Base-by-base conservation (phyloP, 2,329 filamentous ascomycete species). In the Talaromyces islandicus region DNA sequence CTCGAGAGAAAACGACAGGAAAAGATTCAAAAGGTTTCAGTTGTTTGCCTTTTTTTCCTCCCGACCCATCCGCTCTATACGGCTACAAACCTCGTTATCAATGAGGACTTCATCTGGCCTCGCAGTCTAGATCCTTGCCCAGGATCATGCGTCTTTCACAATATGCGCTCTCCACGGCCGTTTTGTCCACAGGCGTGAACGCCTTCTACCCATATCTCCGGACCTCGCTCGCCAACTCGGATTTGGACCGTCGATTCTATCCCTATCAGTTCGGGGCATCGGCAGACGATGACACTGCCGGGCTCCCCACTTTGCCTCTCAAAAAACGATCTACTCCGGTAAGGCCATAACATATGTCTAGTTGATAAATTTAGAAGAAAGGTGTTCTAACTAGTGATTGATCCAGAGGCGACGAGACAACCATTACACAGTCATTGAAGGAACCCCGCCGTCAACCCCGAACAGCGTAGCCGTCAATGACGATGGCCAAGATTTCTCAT, bases 401-500 rank as follows among this genome's bases (percentile, higher is more conserved):
- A 29, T 38, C 35, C 54, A 73, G 57, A 63, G 70, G 32, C 75
- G 73, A 27, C 79, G 82, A 50, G 74, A 79, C 60, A 83, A 84
- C 66, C 66, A 69, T 2, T 84, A 81, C 69, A 71, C 74, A 7
- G 78, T 83, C 11, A 66, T 77, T 41, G 64, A 72, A 58, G 73
- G 77, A 7, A 68, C 71, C 21, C 68, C 68, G 1, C 78, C 80
- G 1, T 71, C 70, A 14, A 67, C 77, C 59, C 63, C 74, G 14
- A 77, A 82, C 62, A 82, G 80, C 60, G 74, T 80, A 35, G 78
- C 80, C 1, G 74, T 85, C 41, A 71, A 82, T 60, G 79, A 83
- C 62, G 81, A 84, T 73, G 82, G 82, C 10, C 70, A 70, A 12
- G 83, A 85, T 63, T 77, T 77, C 59, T 81, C 81, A 25, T 85